Evolutionary conservation across 176 grass and related monocot species (phyloP).

Genomic region (Cenchrus fungigraminus): DNA sequence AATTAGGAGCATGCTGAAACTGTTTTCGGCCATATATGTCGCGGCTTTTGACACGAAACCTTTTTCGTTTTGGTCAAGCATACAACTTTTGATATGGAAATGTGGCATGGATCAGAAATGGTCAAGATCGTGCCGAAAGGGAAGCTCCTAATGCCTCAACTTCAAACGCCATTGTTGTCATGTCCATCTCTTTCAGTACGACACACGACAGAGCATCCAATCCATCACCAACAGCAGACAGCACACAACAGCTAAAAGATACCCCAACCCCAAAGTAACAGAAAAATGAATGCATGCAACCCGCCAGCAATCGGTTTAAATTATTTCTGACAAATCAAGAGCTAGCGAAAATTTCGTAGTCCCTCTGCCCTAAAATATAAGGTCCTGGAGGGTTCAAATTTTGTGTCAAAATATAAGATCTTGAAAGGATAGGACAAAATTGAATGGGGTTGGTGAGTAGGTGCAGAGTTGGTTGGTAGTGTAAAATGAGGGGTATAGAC

Average conservation of each 20-base stretch:
- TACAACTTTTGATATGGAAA: background rate
- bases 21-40: background rate
- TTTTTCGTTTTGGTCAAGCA: background rate
- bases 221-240: background rate
- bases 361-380: too few species aligned
- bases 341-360: background rate
- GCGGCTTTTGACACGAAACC: background rate
- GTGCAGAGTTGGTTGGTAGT: too few species aligned
- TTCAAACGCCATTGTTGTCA: background rate
- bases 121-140: constrained; percentile 27
- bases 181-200: background rate
- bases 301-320: background rate
- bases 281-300: background rate
- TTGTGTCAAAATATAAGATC: too few species aligned
- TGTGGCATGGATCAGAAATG: background rate
- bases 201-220: background rate
- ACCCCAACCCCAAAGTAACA: background rate
- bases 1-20: background rate
- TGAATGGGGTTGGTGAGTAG: too few species aligned
- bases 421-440: too few species aligned
- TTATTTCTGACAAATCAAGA: background rate
- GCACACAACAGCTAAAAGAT: background rate
- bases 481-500: too few species aligned
- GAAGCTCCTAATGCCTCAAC: background rate
- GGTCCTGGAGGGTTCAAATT: too few species aligned